A percentile compares a stretch with the other conserved stretches of the same genome.
These are phyloP conservation scores for Coniochaeta hoffmannii DNA, from an alignment of 2,329 filamentous ascomycete species.

Conservation along the genomic window DNA sequence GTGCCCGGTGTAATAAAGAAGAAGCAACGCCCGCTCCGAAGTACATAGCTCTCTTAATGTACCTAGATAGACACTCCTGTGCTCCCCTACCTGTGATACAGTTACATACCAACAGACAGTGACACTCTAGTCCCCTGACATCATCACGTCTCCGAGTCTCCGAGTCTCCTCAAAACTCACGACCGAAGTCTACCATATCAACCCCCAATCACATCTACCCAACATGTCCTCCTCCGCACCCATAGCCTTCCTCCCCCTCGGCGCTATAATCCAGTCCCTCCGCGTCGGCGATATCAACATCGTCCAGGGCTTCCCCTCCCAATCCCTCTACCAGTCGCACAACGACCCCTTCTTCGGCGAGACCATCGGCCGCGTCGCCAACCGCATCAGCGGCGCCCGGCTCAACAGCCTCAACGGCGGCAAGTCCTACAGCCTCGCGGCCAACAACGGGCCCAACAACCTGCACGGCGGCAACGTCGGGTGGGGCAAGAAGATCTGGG, in stretches of 20 bases:
- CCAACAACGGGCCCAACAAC: constrained; percentile 72
- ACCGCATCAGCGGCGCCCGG: constrained; percentile 67
- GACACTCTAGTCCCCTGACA: background rate
- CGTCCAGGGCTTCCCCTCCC: constrained; percentile 74
- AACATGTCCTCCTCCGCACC: constrained; percentile 29
- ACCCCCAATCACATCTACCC: background rate
- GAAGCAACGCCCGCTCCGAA: too few species aligned
- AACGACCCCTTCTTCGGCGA: constrained; percentile 83
- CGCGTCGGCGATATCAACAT: constrained; percentile 74
- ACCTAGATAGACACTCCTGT: background rate
- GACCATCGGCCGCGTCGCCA: constrained; percentile 81
- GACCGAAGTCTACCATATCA: too few species aligned
- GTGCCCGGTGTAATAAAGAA: background rate
- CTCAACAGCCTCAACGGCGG: constrained; percentile 64
- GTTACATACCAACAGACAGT: background rate
- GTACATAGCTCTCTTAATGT: background rate
- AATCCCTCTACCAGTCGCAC: constrained; percentile 66
- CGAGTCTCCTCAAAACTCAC: too few species aligned
- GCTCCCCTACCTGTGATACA: background rate
- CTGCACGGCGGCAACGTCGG: constrained; percentile 66
- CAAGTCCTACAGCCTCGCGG: constrained; percentile 59
- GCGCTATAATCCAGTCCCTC: constrained; percentile 77
- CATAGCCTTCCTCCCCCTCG: constrained; percentile 64
- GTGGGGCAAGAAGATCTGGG: constrained; percentile 75
- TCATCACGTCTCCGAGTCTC: background rate